phyloP scores from a whole-genome alignment of 176 grass and related monocot genomes.

The Eleusine coracana region DNA sequence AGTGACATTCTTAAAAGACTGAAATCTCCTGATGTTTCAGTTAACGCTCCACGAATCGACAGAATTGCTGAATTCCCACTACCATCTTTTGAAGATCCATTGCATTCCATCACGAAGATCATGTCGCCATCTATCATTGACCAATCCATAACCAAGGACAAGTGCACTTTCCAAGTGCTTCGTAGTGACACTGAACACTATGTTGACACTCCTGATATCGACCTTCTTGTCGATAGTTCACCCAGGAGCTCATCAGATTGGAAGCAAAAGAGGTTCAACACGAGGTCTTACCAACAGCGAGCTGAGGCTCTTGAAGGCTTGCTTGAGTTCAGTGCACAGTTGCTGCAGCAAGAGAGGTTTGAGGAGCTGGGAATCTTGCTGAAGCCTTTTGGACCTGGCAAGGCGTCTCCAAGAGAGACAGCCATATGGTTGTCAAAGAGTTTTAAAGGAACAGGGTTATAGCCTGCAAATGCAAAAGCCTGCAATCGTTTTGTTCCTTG shows the following conservation, averaged over 20 bases:
- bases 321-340: constrained; percentile 94
- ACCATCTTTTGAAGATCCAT: constrained; percentile 58
- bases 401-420: constrained; percentile 86
- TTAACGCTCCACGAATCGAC: constrained; percentile 87
- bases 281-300: constrained; percentile 75
- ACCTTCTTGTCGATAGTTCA: constrained; percentile 43
- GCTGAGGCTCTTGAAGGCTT: constrained; percentile 87
- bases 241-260: constrained; percentile 59
- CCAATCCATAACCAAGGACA: constrained; percentile 91
- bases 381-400: constrained; percentile 84
- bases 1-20: constrained; percentile 44
- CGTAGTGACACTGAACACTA: constrained; percentile 42
- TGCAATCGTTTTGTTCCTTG: neutral
- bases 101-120: constrained; percentile 38
- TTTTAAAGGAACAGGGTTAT: constrained; percentile 69
- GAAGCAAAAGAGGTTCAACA: constrained; percentile 73
- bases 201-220: constrained; percentile 7
- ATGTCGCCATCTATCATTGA: constrained; percentile 34
- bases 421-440: constrained; percentile 96
- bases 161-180: constrained; percentile 84
- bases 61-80: constrained; percentile 83
- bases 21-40: constrained; percentile 87
- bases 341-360: constrained; percentile 83
- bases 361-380: constrained; percentile 83
- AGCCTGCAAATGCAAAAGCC: constrained; percentile 13